Conservation (phyloP, 495 filamentous ascomycete species). For the Lasiosphaeris hirsuta region DNA sequence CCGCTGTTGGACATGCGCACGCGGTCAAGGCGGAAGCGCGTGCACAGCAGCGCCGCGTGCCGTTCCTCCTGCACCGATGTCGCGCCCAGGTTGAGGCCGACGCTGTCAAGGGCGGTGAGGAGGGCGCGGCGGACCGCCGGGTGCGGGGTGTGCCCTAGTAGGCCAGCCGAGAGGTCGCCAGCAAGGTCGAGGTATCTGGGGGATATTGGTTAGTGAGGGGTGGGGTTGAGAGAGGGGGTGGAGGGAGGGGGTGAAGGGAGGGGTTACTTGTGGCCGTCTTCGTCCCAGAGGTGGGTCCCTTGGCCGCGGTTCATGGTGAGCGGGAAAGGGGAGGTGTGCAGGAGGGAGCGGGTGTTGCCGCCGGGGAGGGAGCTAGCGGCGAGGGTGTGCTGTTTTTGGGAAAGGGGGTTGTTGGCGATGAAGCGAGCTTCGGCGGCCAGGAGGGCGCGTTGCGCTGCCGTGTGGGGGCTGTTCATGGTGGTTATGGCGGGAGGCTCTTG, state of each 20-base stretch:
- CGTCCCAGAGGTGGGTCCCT: slow-evolving; percentile 37
- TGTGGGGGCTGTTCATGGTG: not conserved
- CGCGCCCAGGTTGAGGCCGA: slow-evolving; percentile 42
- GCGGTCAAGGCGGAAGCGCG: slow-evolving; percentile 43
- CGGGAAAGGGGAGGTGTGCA: slow-evolving; percentile 57
- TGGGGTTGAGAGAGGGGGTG: not conserved
- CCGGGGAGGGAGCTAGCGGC: slow-evolving; percentile 49
- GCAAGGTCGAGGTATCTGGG: slow-evolving; percentile 46
- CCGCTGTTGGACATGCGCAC: slow-evolving; percentile 53
- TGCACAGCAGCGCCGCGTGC: slow-evolving; percentile 38
- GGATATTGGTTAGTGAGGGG: not conserved
- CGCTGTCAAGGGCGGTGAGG: slow-evolving; percentile 29
- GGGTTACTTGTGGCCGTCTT: slow-evolving; percentile 42
- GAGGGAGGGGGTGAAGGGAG: not conserved
- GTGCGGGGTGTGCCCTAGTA: slow-evolving; percentile 52
- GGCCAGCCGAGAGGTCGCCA: slow-evolving; percentile 51
- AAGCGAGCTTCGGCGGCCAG: slow-evolving; percentile 30
- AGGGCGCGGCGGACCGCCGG: slow-evolving; percentile 39
- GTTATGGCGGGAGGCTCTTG: not conserved
- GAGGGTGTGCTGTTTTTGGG: slow-evolving; percentile 34
- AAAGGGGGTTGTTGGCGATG: slow-evolving; percentile 32
- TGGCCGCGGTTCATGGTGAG: slow-evolving; percentile 43
- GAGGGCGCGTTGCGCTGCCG: slow-evolving; percentile 22
- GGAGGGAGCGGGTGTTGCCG: slow-evolving; percentile 58
- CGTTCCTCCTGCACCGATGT: slow-evolving; percentile 39